These are phyloP conservation scores for Polyporus arcularius DNA, from an alignment of 768 basidiomycete genomes.

Conservation along the genomic window DNA sequence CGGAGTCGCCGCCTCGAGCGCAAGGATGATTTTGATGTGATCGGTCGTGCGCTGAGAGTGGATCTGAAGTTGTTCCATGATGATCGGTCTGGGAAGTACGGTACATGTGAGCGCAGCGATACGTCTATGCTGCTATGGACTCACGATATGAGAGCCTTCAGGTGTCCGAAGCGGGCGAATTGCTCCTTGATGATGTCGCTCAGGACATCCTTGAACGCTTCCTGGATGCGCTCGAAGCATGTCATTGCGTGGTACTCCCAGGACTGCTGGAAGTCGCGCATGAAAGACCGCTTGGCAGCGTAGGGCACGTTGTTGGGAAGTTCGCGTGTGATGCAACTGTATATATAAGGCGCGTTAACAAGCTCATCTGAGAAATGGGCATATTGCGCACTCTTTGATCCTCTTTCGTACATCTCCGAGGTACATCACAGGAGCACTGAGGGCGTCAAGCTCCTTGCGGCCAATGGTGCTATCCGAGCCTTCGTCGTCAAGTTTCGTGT, in stretches of 20 bases:
- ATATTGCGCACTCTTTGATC: neutral
- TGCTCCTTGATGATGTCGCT: slow-evolving; percentile 29
- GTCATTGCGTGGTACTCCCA: slow-evolving; percentile 38
- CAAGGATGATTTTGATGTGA: slow-evolving; percentile 10
- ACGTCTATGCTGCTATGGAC: neutral
- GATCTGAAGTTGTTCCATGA: slow-evolving; percentile 16
- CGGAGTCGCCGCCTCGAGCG: slow-evolving; percentile 22
- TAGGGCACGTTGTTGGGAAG: slow-evolving; percentile 47
- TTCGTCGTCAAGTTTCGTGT: too few species aligned
- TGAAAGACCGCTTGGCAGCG: slow-evolving; percentile 41
- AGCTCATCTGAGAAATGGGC: neutral
- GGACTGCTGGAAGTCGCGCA: slow-evolving; percentile 35
- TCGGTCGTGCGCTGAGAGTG: slow-evolving; percentile 1
- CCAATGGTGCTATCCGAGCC: too few species aligned
- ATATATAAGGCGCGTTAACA: neutral
- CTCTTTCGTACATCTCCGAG: neutral
- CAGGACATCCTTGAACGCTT: neutral
- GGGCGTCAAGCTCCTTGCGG: neutral
- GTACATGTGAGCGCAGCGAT: neutral
- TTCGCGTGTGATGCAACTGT: slow-evolving; percentile 44
- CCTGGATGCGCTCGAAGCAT: slow-evolving; percentile 34
- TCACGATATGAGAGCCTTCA: slow-evolving; percentile 39
- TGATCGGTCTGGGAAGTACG: slow-evolving; percentile 4
- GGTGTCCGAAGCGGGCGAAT: slow-evolving; percentile 43
- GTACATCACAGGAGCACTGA: neutral